Percentiles rank a stretch among this genome's conserved stretches.
Evolutionary conservation across 2,329 filamentous ascomycete species (phyloP).

Genomic region (Calonectria fujianensis): DNA sequence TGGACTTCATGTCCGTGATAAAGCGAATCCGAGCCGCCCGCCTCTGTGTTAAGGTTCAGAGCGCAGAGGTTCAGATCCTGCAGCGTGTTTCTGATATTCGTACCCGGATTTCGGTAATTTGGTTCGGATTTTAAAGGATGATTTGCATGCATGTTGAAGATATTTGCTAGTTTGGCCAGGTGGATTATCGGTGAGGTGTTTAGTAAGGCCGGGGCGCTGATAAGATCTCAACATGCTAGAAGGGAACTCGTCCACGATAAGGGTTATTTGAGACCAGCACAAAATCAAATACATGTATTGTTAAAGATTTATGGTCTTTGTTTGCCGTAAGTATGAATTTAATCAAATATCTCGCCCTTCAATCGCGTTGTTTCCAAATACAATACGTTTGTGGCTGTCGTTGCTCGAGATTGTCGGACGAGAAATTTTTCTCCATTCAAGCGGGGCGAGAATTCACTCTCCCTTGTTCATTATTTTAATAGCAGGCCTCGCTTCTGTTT

Average conservation of each 20-base stretch:
- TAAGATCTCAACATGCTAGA: background rate
- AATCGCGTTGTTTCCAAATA: background rate
- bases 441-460: background rate
- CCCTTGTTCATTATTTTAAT: background rate
- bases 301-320: background rate
- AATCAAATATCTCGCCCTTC: background rate
- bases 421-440: background rate
- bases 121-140: background rate
- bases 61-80: background rate
- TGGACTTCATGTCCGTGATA: background rate
- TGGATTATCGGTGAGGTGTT: background rate
- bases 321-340: background rate
- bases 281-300: background rate
- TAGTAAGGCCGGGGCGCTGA: background rate
- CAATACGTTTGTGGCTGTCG: background rate
- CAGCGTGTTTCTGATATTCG: background rate
- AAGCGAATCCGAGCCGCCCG: background rate
- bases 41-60: background rate
- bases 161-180: background rate
- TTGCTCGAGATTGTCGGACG: background rate
- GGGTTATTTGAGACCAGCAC: background rate
- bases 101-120: background rate
- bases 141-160: background rate
- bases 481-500: background rate
- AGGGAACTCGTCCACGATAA: background rate